Evolutionary conservation across 352 stramenopile genomes (phyloP), one percentile per base, ranked within the genome.

Genomic region (Globisporangium camurandrum): DNA sequence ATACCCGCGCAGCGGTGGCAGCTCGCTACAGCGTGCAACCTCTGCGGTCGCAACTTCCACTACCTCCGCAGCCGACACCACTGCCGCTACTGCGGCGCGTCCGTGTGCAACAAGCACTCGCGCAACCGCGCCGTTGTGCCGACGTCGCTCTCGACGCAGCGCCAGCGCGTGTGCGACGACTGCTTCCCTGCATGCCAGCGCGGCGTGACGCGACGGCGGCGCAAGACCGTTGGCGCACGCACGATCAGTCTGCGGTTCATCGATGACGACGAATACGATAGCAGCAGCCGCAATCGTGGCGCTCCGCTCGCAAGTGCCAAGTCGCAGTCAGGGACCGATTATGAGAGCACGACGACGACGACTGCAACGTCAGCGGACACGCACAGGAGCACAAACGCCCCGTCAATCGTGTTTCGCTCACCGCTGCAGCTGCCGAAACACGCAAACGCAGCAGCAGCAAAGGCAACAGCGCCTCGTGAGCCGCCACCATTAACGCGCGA

Each of bases 71-170:
- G 56, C n/a, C 76, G 81, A 27, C 81, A 93, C 56, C 81, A 93
- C 60, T 93, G 81, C 57, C 76, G 81, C 31, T 62, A 80, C 54
- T 93, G 81, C 46, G 81, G 81, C 44, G 47, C 66, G 24, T 93
- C 78, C 8, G 80, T 93, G 19, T 93, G 81, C 57, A 62, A 67
- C 34, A 82, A 74, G 34, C 81, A 93, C 66, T 88, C 76, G 54
- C 58, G 59, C 40, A 73, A 84, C 64, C 75, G 73, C 57, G 74
- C 76, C 14, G 53, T 85, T 22, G 67, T 93, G 49, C 74, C 75
- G 33, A 69, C 70, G 22, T 86, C 75, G 51, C 70, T 87, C 28
- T 88, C 78, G 7, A 67, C 72, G 46, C 59, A 70, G 40, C 56
- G 63, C 27, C 81, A 93, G 61, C 81, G 81, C 49, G 78, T 88